Evolutionary conservation across 345 rosid species (phyloP).

Genomic region (Corchorus capsularis): DNA sequence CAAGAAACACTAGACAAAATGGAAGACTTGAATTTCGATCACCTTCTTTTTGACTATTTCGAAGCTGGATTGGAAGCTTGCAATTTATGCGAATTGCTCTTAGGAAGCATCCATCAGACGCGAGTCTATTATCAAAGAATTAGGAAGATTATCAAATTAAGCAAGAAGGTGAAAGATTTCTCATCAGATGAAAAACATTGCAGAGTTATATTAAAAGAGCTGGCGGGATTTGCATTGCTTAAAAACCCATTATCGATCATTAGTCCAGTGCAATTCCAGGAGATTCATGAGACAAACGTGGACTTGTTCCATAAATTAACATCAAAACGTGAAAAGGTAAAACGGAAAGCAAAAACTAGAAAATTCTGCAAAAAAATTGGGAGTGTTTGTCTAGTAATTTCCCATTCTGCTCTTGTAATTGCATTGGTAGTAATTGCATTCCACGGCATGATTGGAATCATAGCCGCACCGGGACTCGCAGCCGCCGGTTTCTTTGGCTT

Average conservation of each 20-base stretch:
- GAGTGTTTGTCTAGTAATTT: conserved; percentile 41
- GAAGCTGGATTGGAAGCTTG: conserved; percentile 56
- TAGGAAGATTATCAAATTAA: conserved; percentile 48
- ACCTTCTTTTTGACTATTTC: conserved; percentile 53
- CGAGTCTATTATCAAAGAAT: conserved; percentile 52
- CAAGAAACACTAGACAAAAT: conserved; percentile 52
- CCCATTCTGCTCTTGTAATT: conserved; percentile 43
- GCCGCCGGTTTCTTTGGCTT: conserved; percentile 38
- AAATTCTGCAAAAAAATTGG: conserved; percentile 51
- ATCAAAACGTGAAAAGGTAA: conserved; percentile 45
- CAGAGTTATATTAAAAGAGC: conserved; percentile 44
- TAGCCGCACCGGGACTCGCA: conserved; percentile 59
- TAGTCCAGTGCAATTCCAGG: conserved; percentile 35
- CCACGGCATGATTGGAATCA: conserved; percentile 62
- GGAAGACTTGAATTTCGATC: conserved; percentile 39
- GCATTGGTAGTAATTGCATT: conserved; percentile 52
- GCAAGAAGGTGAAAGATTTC: conserved; percentile 33
- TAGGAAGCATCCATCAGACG: conserved; percentile 54
- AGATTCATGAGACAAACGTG: conserved; percentile 47
- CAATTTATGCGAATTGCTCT: conserved; percentile 60
- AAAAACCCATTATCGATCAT: conserved; percentile 56
- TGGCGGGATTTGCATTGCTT: conserved; percentile 47
- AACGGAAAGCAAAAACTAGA: conserved; percentile 42
- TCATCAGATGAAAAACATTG: conserved; percentile 21
- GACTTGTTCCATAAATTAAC: conserved; percentile 49